Conservation (phyloP, 768 basidiomycete species). For the Albatrellus ellisii region DNA sequence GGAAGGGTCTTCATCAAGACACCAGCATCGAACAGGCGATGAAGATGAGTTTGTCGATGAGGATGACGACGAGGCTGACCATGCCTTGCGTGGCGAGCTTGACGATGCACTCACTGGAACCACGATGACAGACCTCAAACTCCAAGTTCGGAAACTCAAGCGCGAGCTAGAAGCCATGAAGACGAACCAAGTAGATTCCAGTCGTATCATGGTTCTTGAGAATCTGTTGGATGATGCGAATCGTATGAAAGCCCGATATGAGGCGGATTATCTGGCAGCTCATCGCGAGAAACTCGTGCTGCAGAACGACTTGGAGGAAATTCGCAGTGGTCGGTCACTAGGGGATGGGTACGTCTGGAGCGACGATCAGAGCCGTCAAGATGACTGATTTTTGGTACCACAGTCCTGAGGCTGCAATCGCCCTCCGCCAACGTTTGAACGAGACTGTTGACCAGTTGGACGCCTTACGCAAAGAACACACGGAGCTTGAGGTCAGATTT, state of each 20-base stretch:
- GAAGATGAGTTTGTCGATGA: constrained; percentile 23
- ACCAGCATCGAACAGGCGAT: no score
- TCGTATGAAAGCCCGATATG: constrained; percentile 80
- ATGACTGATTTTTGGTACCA: constrained; percentile 4
- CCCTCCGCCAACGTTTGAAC: constrained; percentile 75
- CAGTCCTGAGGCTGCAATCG: constrained; percentile 80
- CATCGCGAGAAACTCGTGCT: constrained; percentile 76
- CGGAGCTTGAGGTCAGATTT: constrained; percentile 58
- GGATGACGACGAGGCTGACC: constrained; percentile 29
- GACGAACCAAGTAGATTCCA: constrained; percentile 66
- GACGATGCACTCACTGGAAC: constrained; percentile 75
- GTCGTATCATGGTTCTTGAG: constrained; percentile 74
- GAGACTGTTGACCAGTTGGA: constrained; percentile 82
- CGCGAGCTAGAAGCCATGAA: constrained; percentile 66
- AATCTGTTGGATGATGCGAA: constrained; percentile 87
- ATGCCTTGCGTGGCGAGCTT: constrained; percentile 75
- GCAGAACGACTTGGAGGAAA: constrained; percentile 77
- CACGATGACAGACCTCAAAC: constrained; percentile 85
- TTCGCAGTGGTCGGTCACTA: constrained; percentile 70
- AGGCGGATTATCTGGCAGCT: constrained; percentile 72
- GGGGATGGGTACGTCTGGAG: constrained; percentile 56
- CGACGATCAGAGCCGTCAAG: not conserved
- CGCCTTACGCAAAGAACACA: constrained; percentile 46
- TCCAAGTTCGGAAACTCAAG: constrained; percentile 71
- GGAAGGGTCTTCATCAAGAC: not conserved